Conservation (phyloP, 2,329 filamentous ascomycete species). For the Ascochyta rabiei region DNA sequence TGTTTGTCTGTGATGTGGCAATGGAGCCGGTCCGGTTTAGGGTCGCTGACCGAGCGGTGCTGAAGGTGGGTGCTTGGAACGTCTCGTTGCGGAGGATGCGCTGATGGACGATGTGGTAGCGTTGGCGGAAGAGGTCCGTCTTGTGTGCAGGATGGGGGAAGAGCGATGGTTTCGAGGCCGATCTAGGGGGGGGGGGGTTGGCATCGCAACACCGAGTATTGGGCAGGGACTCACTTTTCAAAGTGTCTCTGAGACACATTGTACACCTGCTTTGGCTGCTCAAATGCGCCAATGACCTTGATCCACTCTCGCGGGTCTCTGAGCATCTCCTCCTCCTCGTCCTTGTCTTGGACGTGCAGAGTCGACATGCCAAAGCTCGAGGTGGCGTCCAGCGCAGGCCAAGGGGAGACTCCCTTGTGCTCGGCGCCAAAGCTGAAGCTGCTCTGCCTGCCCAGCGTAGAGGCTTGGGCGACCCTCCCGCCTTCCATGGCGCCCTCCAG, state of each 20-base stretch:
- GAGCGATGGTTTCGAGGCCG: conserved; percentile 49
- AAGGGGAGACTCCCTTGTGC: conserved; percentile 21
- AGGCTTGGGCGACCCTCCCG: conserved; percentile 67
- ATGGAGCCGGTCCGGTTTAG: conserved; percentile 65
- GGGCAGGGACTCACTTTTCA: conserved; percentile 64
- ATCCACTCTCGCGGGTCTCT: conserved; percentile 82
- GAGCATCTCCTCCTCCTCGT: conserved; percentile 58
- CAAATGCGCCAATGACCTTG: conserved; percentile 80
- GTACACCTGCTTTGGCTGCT: conserved; percentile 80
- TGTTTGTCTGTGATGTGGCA: conserved; percentile 65
- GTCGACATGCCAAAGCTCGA: conserved; percentile 66
- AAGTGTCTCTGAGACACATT: conserved; percentile 88
- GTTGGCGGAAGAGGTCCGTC: conserved; percentile 83
- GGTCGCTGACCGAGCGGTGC: conserved; percentile 58
- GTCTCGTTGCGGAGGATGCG: conserved; percentile 89
- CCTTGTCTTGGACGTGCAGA: conserved; percentile 60
- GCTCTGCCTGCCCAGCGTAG: conserved; percentile 66
- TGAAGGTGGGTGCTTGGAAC: conserved; percentile 83
- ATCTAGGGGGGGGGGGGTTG: conserved; percentile 34
- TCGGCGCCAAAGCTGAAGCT: conserved; percentile 66
- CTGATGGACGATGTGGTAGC: conserved; percentile 91
- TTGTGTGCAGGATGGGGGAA: conserved; percentile 81
- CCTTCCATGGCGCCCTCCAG: conserved; percentile 88
- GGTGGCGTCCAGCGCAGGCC: conserved; percentile 61
- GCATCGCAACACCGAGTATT: not conserved